A percentile compares a stretch with the other conserved stretches of the same genome.
Conservation (phyloP, 768 basidiomycete genomes). For the Tylopilus balloui region DNA sequence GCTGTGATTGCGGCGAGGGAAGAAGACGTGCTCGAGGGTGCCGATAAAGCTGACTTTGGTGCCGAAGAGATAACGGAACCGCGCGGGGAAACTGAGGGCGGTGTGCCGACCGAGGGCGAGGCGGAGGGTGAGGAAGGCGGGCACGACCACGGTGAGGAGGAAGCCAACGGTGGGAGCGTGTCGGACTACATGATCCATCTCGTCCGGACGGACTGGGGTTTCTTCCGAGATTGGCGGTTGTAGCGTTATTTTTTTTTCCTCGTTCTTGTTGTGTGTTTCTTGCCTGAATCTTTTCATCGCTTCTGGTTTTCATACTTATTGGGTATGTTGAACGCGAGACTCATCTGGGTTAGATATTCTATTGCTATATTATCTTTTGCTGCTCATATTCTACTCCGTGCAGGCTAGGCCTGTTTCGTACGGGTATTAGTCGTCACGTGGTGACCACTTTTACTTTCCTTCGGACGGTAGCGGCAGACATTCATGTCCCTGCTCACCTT, state of each 20-base stretch:
- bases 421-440: no score
- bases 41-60: constrained; percentile 76
- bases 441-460: neutral
- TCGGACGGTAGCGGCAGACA: no score
- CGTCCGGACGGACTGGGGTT: constrained; percentile 58
- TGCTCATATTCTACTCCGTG: no score
- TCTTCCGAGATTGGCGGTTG: constrained; percentile 70
- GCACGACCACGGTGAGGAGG: constrained; percentile 36
- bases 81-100: constrained; percentile 28
- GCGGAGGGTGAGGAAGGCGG: constrained; percentile 37
- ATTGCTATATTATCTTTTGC: constrained; percentile 17
- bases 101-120: constrained; percentile 32
- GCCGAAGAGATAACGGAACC: constrained; percentile 35
- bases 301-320: no score
- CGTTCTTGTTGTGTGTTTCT: neutral
- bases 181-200: constrained; percentile 82
- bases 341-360: constrained; percentile 11
- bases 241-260: constrained; percentile 23
- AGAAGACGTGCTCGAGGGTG: constrained; percentile 67
- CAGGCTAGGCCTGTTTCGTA: no score
- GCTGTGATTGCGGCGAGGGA: constrained; percentile 73
- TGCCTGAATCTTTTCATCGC: neutral
- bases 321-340: neutral
- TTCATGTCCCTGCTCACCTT: constrained; percentile 29
- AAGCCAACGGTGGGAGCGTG: constrained; percentile 63